Base-by-base conservation (phyloP, 2,329 filamentous ascomycete genomes). In the Microdochium trichocladiopsis region DNA sequence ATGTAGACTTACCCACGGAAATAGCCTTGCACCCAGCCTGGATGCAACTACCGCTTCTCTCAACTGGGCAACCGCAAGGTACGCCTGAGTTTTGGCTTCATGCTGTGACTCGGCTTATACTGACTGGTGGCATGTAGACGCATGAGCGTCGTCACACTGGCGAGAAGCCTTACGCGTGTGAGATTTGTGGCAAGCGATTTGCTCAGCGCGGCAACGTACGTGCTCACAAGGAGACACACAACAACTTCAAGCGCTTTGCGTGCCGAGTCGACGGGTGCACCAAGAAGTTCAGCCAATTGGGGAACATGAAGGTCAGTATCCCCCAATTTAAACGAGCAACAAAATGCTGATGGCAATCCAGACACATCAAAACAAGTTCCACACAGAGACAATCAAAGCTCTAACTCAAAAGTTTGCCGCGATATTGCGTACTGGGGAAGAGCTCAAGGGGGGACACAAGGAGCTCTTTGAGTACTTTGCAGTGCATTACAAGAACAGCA, bases 331-430 rank as follows among this genome's bases (percentile, higher is more conserved):
- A 16, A 0, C 45, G 57, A 33, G 2, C 21, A 23, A 6, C 14
- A 23, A 24, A 16, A 31, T 25, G 22, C 22, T 49, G 25, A 55
- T 54, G 23, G 16, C 2, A 52, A 49, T 57, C 53, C 53, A 90
- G 86, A 89, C 87, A 2, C 93, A 97, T 64, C 90, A 95, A 70
- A 96, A 96, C 73, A 93, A 92, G 64, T 96, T 95, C 66, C 93
- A 97, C 69, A 80, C 82, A 36, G 72, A 80, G n/a, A 87, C 87
- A 0, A 77, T 96, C 37, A 78, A 82, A 53, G 74, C 78, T 14
- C 75, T 96, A 23, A 90, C 86, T 1, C 60, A 73, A 45, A 87
- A 86, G 64, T 94, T 96, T 64, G 80, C 84, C 16, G 76, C 77
- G 36, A 74, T 85, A 53, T 70, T 73, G 33, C 79, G 85, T 51